Evolutionary conservation across 2,329 filamentous ascomycete species (phyloP).

Genomic region (Didymosphaeria variabile): DNA sequence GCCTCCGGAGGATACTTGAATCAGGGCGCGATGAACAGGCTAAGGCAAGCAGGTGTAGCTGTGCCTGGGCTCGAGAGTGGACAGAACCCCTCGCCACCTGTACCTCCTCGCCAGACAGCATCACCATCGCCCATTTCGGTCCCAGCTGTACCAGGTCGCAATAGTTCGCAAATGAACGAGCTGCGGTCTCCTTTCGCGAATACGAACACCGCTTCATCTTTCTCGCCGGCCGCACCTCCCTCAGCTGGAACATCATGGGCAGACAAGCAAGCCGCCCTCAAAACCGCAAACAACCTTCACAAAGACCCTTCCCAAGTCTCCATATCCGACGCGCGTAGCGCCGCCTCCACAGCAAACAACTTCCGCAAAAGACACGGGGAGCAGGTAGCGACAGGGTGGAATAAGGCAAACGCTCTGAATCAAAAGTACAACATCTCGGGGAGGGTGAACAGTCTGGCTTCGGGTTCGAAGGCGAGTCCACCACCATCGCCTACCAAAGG

Average conservation of each 20-base stretch:
- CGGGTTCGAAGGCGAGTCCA: constrained; percentile 29
- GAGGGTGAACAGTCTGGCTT: constrained; percentile 56
- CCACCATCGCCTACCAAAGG: constrained; percentile 42
- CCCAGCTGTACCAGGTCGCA: constrained; percentile 30
- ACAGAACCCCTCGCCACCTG: constrained; percentile 46
- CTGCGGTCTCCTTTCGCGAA: constrained; percentile 72
- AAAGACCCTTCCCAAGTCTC: constrained; percentile 70
- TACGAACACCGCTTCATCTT: constrained; percentile 45
- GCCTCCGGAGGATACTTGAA: constrained; percentile 57
- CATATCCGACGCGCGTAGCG: constrained; percentile 64
- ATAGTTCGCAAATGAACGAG: constrained; percentile 65
- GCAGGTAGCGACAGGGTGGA: constrained; percentile 69
- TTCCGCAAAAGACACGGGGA: constrained; percentile 76
- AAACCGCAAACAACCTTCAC: constrained; percentile 67
- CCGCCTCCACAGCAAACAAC: constrained; percentile 70
- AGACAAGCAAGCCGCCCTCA: constrained; percentile 69
- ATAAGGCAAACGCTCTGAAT: constrained; percentile 65
- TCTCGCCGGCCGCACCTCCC: constrained; percentile 32
- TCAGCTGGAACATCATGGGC: constrained; percentile 68
- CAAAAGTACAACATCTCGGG: constrained; percentile 68
- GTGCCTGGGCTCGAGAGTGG: constrained; percentile 82
- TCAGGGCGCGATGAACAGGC: constrained; percentile 68
- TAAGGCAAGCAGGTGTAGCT: constrained; percentile 78
- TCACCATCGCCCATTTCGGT: constrained; percentile 39
- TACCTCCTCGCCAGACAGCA: constrained; percentile 39